Conservation (phyloP, 2,329 filamentous ascomycete genomes). For the Harringtonia aguacate region DNA sequence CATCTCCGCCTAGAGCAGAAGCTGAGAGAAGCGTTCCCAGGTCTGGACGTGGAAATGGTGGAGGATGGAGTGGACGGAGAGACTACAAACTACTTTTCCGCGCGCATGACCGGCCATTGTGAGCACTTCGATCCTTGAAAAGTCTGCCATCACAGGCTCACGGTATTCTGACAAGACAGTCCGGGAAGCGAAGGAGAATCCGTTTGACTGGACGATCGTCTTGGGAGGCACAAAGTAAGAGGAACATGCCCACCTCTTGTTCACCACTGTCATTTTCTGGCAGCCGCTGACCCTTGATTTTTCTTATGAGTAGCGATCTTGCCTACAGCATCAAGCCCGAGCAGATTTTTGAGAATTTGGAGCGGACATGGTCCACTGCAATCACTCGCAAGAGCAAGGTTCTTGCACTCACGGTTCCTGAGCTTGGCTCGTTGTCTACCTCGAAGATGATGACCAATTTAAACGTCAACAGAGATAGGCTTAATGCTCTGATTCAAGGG, state of each 20-base stretch:
- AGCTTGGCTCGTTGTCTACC: constrained; percentile 23
- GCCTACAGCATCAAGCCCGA: constrained; percentile 25
- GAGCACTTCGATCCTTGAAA: background rate
- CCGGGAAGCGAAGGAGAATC: constrained; percentile 1
- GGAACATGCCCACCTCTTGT: too few relatives aligned
- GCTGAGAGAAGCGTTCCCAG: constrained; percentile 32
- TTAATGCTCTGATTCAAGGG: constrained; percentile 43
- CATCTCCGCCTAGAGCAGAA: constrained; percentile 30
- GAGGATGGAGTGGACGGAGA: constrained; percentile 19
- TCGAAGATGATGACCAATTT: background rate
- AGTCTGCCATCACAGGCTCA: background rate
- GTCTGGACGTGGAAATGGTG: constrained; percentile 16
- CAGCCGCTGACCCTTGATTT: too few relatives aligned
- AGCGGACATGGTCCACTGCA: constrained; percentile 38
- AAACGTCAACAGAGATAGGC: constrained; percentile 10
- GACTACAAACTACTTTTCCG: constrained; percentile 12
- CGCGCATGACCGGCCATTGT: constrained; percentile 18
- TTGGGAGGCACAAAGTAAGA: constrained; percentile 50
- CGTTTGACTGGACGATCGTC: constrained; percentile 51
- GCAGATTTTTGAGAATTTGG: constrained; percentile 36
- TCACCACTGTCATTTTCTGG: too few relatives aligned
- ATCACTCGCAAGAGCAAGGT: constrained; percentile 41
- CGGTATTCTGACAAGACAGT: too few relatives aligned
- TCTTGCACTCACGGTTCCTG: constrained; percentile 53
- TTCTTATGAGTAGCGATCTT: constrained; percentile 32